These are phyloP conservation scores for Helianthus tuberosus DNA, from an alignment of 129 eudicot genomes.

Conservation along the genomic window DNA sequence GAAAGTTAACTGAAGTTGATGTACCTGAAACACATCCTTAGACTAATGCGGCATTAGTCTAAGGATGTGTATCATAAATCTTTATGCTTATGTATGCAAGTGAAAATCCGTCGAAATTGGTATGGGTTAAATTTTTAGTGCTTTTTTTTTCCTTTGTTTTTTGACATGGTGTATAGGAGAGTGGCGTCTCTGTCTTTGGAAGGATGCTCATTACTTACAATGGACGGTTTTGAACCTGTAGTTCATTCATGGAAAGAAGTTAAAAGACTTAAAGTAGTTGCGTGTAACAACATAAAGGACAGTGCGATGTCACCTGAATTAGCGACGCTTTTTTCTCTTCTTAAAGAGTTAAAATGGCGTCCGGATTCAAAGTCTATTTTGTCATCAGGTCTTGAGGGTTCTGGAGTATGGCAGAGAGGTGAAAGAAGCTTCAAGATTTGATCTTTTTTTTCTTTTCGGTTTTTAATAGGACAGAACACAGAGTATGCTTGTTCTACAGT, in stretches of 20 bases:
- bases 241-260: slow-evolving; percentile 85
- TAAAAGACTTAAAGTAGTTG: slow-evolving; percentile 71
- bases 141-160: neutral
- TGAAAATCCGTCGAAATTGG: neutral
- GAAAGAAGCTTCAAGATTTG: slow-evolving; percentile 69
- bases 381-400: slow-evolving; percentile 74
- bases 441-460: neutral
- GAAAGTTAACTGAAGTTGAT: neutral
- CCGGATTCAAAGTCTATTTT: slow-evolving; percentile 87
- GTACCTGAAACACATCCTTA: no score
- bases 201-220: slow-evolving; percentile 88
- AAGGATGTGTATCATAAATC: neutral
- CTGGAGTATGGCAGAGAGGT: slow-evolving; percentile 89
- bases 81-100: neutral
- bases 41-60: no score
- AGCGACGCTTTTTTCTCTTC: slow-evolving; percentile 73
- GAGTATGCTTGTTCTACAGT: slow-evolving; percentile 29
- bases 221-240: slow-evolving; percentile 77
- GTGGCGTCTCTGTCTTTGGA: slow-evolving; percentile 73
- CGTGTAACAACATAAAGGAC: slow-evolving; percentile 86
- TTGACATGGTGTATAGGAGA: slow-evolving; percentile 51
- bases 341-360: slow-evolving; percentile 90
- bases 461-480: slow-evolving; percentile 10
- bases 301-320: slow-evolving; percentile 72
- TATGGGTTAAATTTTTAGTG: neutral